Evolutionary conservation across 768 basidiomycete genomes (phyloP).

Genomic region (Hysterangium stoloniferum): DNA sequence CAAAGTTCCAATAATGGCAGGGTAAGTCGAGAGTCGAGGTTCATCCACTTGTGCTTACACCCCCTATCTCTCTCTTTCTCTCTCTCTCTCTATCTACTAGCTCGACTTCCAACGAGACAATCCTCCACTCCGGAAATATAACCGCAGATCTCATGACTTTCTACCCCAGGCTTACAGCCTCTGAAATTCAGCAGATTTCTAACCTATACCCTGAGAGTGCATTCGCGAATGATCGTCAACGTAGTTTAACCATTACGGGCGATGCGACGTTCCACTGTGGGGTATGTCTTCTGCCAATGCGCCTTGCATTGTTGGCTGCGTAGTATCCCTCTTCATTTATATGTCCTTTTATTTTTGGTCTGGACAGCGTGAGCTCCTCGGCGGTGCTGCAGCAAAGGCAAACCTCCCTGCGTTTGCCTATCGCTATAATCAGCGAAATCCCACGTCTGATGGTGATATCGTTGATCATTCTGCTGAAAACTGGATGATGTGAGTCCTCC

Average conservation of each 20-base stretch:
- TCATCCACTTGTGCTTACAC: conserved; percentile 13
- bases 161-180: conserved; percentile 38
- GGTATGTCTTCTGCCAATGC: conserved; percentile 27
- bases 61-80: not conserved
- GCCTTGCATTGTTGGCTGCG: not conserved
- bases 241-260: conserved; percentile 39
- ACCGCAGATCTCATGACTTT: conserved; percentile 29
- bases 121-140: conserved; percentile 35
- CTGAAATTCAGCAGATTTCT: conserved; percentile 31
- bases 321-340: too few relatives aligned
- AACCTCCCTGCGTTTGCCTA: conserved; percentile 40
- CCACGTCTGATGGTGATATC: conserved; percentile 21
- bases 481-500: conserved; percentile 43
- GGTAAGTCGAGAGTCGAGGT: conserved; percentile 27
- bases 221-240: conserved; percentile 36
- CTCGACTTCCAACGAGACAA: conserved; percentile 53
- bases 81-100: conserved; percentile 24
- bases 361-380: conserved; percentile 38
- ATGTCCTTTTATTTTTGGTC: not conserved
- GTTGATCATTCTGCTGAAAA: conserved; percentile 48
- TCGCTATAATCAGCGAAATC: conserved; percentile 50
- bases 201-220: conserved; percentile 35
- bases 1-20: conserved; percentile 48
- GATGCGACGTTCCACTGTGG: conserved; percentile 45
- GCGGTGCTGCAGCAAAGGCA: conserved; percentile 29